A percentile compares a stretch with the other conserved stretches of the same genome.
Evolutionary conservation across 345 rosid species (phyloP).

Genomic region (Isatis tinctoria): DNA sequence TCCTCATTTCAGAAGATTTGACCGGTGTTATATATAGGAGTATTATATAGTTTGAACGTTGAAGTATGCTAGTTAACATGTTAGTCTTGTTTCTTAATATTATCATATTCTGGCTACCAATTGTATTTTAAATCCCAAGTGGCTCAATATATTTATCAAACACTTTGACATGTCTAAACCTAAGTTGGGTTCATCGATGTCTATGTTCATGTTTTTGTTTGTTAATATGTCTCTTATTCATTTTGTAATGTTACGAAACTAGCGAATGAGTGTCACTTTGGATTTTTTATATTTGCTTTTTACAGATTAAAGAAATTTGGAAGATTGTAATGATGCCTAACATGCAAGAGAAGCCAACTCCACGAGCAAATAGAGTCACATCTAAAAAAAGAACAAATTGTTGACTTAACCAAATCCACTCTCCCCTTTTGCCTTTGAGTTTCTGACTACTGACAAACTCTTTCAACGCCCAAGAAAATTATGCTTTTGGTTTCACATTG

Average conservation of each 20-base stretch:
- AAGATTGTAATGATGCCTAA: slow-evolving; percentile 17
- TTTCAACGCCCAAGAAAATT: slow-evolving; percentile 29
- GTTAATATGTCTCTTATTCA: background rate
- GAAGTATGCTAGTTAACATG: slow-evolving; percentile 7
- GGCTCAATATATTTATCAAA: background rate
- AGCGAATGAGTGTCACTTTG: background rate
- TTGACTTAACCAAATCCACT: slow-evolving; percentile 34
- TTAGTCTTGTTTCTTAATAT: slow-evolving; percentile 16
- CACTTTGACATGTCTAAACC: background rate
- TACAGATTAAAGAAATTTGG: background rate
- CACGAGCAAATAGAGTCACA: slow-evolving; percentile 13
- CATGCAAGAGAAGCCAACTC: slow-evolving; percentile 27
- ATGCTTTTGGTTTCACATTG: slow-evolving; percentile 30
- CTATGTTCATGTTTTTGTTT: background rate
- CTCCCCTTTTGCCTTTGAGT: slow-evolving; percentile 9
- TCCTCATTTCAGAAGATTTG: slow-evolving; percentile 19
- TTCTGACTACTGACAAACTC: slow-evolving; percentile 26
- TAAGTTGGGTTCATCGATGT: background rate
- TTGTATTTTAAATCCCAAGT: background rate
- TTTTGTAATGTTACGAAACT: background rate
- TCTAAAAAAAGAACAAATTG: background rate
- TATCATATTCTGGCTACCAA: slow-evolving; percentile 6
- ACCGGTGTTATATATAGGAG: background rate
- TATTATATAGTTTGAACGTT: slow-evolving; percentile 11
- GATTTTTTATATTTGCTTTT: background rate